Evolutionary conservation across 2,329 filamentous ascomycete species (phyloP), one percentile per base, ranked within the genome.

Genomic region (Colletotrichum tabaci): DNA sequence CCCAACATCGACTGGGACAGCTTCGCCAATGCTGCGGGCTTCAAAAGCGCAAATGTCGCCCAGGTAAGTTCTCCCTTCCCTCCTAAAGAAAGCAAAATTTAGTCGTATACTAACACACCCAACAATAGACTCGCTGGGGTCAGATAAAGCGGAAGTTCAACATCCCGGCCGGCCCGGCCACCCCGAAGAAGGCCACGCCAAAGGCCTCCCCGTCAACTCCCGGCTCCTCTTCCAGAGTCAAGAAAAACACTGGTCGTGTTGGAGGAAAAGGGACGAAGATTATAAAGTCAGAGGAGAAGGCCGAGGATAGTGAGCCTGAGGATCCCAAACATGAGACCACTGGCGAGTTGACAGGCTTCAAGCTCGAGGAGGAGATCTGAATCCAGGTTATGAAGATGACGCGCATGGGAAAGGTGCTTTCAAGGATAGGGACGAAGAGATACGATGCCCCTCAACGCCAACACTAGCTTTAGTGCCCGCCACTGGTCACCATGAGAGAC

Each of bases 1-100:
- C 82, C 83, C 4, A 83, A 84, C 1, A 81, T 86, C 46, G 83
- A 89, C 75, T 89, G 87, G 87, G 77, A 81, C 0, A 77, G 75
- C 5, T 84, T 88, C 3, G 86, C 87, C 1, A 40, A 61, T 0
- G 82, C 84, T 15, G 76, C 80, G 15, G 80, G 81, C 10, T 85
- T 86, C 80, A 86, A 86, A 71, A 87, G 82, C 47, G 84, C 80
- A 0, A 79, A 80, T 10, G 82, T 83, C 3, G 87, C 87, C 67
- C 84, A 83, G 77, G 85, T 85, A 35, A 35, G 30, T 72, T 60
- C 79, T 74, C 21, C 57, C 12, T 44, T 35, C 35, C 53, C 3
- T 61, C 30, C 46, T 18, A 50, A 15, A 9, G 30, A 40, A 10
- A 18, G 23, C 26, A 10, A 40, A 4, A 1, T 42, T 18, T 18